Evolutionary conservation across 306 rosid genomes (phyloP).

Genomic region (Lagenaria siceraria): DNA sequence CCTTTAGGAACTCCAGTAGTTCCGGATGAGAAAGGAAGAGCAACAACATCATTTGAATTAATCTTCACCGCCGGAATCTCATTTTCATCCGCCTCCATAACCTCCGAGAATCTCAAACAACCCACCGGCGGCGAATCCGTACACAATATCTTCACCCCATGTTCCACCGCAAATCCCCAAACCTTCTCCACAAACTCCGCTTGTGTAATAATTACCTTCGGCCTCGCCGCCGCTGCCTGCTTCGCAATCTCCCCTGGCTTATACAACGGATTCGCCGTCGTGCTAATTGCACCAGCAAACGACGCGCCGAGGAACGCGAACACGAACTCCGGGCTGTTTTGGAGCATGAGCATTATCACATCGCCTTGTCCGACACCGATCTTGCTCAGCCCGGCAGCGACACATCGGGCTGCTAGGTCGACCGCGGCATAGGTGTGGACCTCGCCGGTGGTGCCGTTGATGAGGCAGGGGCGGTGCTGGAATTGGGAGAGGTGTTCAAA

Average conservation of each 20-base stretch:
- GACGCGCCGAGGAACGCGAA: constrained; percentile 62
- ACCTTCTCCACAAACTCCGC: constrained; percentile 37
- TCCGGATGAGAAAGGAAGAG: constrained; percentile 68
- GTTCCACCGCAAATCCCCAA: constrained; percentile 10
- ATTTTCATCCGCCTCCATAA: constrained; percentile 18
- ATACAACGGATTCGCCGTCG: constrained; percentile 61
- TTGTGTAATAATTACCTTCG: constrained; percentile 41
- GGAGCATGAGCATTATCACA: constrained; percentile 53
- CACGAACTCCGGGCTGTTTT: constrained; percentile 55
- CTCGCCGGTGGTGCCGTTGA: constrained; percentile 46
- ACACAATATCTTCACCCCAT: constrained; percentile 17
- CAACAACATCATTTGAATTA: constrained; percentile 34
- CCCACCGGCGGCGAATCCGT: constrained; percentile 24
- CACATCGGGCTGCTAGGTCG: constrained; percentile 21
- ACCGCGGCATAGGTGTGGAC: constrained; percentile 39
- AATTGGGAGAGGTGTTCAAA: constrained; percentile 27
- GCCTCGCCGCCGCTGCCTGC: constrained; percentile 43
- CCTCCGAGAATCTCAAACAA: constrained; percentile 35
- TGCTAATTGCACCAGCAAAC: constrained; percentile 33
- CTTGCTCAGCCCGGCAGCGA: constrained; percentile 38
- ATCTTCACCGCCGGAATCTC: constrained; percentile 28
- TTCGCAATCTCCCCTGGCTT: constrained; percentile 36
- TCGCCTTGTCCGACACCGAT: constrained; percentile 38
- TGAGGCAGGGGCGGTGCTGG: constrained; percentile 43
- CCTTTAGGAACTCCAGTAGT: constrained; percentile 73